Percentiles rank a stretch among this genome's conserved stretches.
Conservation (phyloP, 129 eudicot species). For the Flaveria trinervia region DNA sequence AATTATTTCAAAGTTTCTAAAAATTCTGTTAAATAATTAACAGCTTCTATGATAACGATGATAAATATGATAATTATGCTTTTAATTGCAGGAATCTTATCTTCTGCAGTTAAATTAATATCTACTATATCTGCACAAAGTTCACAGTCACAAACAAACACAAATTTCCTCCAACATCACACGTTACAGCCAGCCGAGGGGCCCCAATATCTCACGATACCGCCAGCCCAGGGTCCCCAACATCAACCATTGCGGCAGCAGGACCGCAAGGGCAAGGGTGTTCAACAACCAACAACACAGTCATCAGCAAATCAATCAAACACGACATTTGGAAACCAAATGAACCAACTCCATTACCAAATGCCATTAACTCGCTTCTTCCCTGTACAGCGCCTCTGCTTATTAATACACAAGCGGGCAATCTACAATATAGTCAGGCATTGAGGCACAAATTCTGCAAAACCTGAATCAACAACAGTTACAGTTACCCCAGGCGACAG, state of each 20-base stretch:
- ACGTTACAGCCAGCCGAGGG: neutral
- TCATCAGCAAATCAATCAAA: conserved; percentile 5
- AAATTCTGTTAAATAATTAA: neutral
- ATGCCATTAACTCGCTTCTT: neutral
- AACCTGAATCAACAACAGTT: conserved; percentile 1
- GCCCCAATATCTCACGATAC: neutral
- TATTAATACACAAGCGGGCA: neutral
- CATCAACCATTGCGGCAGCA: conserved; percentile 22
- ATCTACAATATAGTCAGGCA: conserved; percentile 1
- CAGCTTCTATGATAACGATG: neutral
- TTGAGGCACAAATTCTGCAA: conserved; percentile 14
- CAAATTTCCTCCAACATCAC: neutral
- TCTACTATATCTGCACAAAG: conserved; percentile 11
- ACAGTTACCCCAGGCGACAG: conserved; percentile 19
- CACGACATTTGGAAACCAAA: neutral
- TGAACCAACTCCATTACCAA: conserved; percentile 10
- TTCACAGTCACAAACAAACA: neutral
- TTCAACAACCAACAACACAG: conserved; percentile 23
- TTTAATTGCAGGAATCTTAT: conserved; percentile 20
- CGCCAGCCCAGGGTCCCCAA: neutral
- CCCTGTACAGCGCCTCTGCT: conserved; percentile 13
- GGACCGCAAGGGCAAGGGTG: neutral
- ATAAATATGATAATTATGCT: neutral
- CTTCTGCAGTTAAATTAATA: conserved; percentile 6
- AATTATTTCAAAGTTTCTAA: neutral